These are phyloP conservation scores for Lachnellula hyalina DNA, from an alignment of 2,329 filamentous ascomycete species.

Conservation along the genomic window DNA sequence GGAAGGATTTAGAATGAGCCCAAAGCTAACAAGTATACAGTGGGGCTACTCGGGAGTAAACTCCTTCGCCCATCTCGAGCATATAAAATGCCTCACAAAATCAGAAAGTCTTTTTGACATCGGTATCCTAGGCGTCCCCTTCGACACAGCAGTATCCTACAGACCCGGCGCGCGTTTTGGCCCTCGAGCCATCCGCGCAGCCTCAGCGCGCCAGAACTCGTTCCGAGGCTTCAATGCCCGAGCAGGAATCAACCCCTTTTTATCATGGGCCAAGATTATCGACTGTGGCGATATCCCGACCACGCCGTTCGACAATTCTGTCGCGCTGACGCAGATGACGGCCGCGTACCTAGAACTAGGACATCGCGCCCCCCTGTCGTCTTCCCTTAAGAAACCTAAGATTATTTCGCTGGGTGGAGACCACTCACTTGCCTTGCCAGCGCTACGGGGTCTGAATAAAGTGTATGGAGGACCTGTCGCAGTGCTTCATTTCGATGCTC, in stretches of 20 bases:
- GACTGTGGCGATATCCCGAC: conserved; percentile 91
- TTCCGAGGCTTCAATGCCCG: conserved; percentile 80
- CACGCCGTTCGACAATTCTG: conserved; percentile 77
- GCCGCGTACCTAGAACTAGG: conserved; percentile 27
- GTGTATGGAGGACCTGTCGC: conserved; percentile 58
- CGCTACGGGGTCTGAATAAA: conserved; percentile 59
- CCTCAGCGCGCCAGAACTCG: conserved; percentile 72
- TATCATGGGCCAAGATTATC: conserved; percentile 69
- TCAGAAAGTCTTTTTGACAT: conserved; percentile 63
- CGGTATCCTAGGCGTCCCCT: conserved; percentile 66
- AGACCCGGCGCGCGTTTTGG: conserved; percentile 76
- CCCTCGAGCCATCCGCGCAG: conserved; percentile 79
- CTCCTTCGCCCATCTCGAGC: conserved; percentile 66
- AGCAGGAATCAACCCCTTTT: conserved; percentile 78
- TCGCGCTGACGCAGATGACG: conserved; percentile 78
- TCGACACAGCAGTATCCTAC: conserved; percentile 69
- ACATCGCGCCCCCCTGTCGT: conserved; percentile 23
- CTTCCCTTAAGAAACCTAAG: conserved; percentile 20
- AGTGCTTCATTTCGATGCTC: conserved; percentile 69
- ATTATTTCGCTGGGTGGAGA: conserved; percentile 69
- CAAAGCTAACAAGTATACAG: conserved; percentile 26
- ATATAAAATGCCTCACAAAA: conserved; percentile 64
- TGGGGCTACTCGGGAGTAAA: conserved; percentile 69
- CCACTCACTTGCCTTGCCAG: conserved; percentile 65
- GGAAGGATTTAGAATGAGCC: not conserved